A percentile compares a stretch with the other conserved stretches of the same genome.
Evolutionary conservation across 2,329 filamentous ascomycete species (phyloP).

Genomic region (Cercospora janseana): DNA sequence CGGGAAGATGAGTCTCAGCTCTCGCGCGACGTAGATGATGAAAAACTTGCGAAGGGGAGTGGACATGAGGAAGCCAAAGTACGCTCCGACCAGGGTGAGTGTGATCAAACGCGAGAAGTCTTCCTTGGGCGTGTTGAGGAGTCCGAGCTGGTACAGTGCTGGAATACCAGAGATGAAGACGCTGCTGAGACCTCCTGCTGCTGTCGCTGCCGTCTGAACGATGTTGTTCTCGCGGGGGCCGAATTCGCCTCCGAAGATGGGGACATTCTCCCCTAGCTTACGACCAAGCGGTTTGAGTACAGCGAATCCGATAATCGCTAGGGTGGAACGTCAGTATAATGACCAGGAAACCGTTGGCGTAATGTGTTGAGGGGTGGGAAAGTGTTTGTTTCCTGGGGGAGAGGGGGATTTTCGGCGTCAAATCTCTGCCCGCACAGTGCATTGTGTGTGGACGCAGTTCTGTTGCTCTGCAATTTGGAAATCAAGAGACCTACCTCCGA

Average conservation of each 20-base stretch:
- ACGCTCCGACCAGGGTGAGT: constrained; percentile 60
- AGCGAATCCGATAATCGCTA: constrained; percentile 61
- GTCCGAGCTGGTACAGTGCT: constrained; percentile 57
- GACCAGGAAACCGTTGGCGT: too few relatives aligned
- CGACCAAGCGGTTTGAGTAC: constrained; percentile 56
- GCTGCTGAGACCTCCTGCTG: constrained; percentile 57
- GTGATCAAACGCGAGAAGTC: constrained; percentile 60
- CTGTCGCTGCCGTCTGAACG: constrained; percentile 59
- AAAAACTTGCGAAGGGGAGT: constrained; percentile 59
- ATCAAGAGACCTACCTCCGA: too few relatives aligned
- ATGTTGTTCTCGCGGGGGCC: constrained; percentile 64
- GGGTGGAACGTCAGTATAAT: too few relatives aligned
- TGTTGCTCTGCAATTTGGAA: too few relatives aligned
- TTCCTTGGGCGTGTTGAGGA: constrained; percentile 52
- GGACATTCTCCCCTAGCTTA: constrained; percentile 48
- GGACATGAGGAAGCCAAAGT: constrained; percentile 59
- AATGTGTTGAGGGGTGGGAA: too few relatives aligned
- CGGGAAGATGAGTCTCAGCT: constrained; percentile 60
- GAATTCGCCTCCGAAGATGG: constrained; percentile 55
- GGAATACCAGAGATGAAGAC: constrained; percentile 61
- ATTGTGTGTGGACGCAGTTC: too few relatives aligned
- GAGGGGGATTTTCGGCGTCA: too few relatives aligned
- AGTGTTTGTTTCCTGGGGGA: too few relatives aligned
- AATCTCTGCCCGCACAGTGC: too few relatives aligned
- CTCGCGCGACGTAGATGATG: constrained; percentile 62